phyloP scores from a whole-genome alignment of 1,284 basidiomycete genomes.

The Gomphus bonarii region DNA sequence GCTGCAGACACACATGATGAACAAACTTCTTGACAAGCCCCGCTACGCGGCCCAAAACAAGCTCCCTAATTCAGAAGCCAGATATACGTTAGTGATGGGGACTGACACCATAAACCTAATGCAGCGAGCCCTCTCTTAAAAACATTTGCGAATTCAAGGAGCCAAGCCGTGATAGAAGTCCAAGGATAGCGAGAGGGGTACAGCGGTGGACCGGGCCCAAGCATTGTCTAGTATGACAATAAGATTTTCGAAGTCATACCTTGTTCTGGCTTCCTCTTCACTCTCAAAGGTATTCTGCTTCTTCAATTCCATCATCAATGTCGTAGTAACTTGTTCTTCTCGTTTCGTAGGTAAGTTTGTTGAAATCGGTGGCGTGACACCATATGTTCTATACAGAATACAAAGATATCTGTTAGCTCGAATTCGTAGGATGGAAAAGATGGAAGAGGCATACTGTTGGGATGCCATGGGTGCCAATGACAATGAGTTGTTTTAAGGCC shows the following conservation, averaged over 20 bases:
- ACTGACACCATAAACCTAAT: not conserved
- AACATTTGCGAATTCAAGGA: not conserved
- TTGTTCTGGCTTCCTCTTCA: slow-evolving; percentile 79
- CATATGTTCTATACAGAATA: slow-evolving; percentile 25
- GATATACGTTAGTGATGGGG: slow-evolving; percentile 2
- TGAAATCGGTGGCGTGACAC: slow-evolving; percentile 89
- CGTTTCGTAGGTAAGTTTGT: slow-evolving; percentile 61
- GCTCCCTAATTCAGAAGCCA: slow-evolving; percentile 52
- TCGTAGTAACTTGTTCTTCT: slow-evolving; percentile 76
- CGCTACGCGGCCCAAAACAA: slow-evolving; percentile 84
- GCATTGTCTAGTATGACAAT: not conserved
- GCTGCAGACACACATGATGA: slow-evolving; percentile 66
- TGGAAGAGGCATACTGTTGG: not conserved
- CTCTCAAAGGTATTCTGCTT: slow-evolving; percentile 85
- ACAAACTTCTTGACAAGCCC: slow-evolving; percentile 94
- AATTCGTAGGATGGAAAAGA: not conserved
- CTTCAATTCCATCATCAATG: slow-evolving; percentile 83
- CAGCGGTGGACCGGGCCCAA: not conserved
- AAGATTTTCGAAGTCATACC: slow-evolving; percentile 44
- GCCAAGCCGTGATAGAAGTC: not conserved
- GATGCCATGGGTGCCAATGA: not conserved
- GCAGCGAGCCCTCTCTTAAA: not conserved
- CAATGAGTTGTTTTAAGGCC: not conserved
- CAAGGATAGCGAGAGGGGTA: not conserved
- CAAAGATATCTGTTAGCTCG: not conserved